phyloP scores from a whole-genome alignment of 805 yeast genomes.

The Teunomyces pallodes region DNA sequence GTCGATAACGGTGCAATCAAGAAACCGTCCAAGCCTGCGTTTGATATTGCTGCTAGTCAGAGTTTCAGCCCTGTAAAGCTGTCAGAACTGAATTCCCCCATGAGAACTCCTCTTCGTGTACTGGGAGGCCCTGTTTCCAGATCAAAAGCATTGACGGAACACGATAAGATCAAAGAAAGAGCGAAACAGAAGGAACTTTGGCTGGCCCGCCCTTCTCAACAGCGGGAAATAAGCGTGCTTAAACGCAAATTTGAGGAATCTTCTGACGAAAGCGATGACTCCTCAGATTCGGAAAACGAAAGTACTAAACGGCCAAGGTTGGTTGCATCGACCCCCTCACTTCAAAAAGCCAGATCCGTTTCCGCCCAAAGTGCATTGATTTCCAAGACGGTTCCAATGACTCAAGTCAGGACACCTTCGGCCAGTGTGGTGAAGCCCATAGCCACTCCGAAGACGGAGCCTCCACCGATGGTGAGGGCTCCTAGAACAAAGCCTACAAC shows the following conservation, averaged over 20 bases:
- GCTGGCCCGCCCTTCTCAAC: slow-evolving; percentile 2
- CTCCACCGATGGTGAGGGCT: background rate
- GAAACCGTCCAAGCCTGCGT: slow-evolving; percentile 6
- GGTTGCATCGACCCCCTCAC: slow-evolving; percentile 10
- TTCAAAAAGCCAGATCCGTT: slow-evolving; percentile 8
- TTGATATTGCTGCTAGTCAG: background rate
- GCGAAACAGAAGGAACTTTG: slow-evolving; percentile 7
- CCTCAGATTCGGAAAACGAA: slow-evolving; percentile 18
- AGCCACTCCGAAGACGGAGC: slow-evolving; percentile 1
- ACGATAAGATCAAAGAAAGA: slow-evolving; percentile 10
- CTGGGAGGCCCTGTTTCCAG: background rate
- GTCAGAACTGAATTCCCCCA: background rate
- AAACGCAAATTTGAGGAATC: slow-evolving; percentile 14
- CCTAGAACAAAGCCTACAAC: background rate
- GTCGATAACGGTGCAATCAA: background rate
- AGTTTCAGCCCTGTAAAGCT: background rate
- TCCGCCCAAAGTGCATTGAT: background rate
- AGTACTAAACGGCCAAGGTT: slow-evolving; percentile 20
- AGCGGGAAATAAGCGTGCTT: slow-evolving; percentile 2
- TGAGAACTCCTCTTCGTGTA: background rate
- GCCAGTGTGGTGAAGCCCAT: background rate
- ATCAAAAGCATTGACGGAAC: slow-evolving; percentile 4
- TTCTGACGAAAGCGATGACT: slow-evolving; percentile 17
- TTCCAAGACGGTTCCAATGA: background rate
- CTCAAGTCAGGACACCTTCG: background rate